Evolutionary conservation across 2,329 filamentous ascomycete genomes (phyloP).

Genomic region (Cladosporium cucumerinum): DNA sequence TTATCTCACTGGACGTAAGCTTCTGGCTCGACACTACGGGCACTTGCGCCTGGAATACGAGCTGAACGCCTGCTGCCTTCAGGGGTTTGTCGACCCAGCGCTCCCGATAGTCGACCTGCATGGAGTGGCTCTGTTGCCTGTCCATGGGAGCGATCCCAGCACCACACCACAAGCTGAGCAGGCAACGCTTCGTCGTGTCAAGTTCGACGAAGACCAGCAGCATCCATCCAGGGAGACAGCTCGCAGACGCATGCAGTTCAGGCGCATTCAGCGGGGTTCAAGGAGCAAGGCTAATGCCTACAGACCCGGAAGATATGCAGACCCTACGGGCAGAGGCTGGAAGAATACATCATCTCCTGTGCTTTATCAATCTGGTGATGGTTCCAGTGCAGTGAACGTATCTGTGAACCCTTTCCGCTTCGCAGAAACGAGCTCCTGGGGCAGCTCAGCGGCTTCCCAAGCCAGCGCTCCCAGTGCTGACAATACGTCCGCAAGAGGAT

Average conservation of each 20-base stretch:
- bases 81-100: not conserved
- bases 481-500: not conserved
- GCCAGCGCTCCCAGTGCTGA: not conserved
- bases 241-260: not conserved
- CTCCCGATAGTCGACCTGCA: not conserved
- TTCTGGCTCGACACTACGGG: not conserved
- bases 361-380: not conserved
- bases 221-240: not conserved
- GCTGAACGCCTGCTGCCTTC: not conserved
- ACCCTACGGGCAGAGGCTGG: not conserved
- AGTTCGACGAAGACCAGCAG: not conserved
- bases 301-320: not conserved
- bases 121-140: not conserved
- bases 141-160: not conserved
- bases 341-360: not conserved
- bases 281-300: not conserved
- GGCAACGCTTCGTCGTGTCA: not conserved
- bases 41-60: not conserved
- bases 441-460: not conserved
- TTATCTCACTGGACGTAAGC: not conserved
- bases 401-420: not conserved
- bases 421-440: not conserved
- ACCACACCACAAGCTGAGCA: not conserved
- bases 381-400: not conserved
- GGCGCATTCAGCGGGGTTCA: not conserved